Base-by-base conservation (phyloP, 2,329 filamentous ascomycete species). In the Corynespora cassiicola region DNA sequence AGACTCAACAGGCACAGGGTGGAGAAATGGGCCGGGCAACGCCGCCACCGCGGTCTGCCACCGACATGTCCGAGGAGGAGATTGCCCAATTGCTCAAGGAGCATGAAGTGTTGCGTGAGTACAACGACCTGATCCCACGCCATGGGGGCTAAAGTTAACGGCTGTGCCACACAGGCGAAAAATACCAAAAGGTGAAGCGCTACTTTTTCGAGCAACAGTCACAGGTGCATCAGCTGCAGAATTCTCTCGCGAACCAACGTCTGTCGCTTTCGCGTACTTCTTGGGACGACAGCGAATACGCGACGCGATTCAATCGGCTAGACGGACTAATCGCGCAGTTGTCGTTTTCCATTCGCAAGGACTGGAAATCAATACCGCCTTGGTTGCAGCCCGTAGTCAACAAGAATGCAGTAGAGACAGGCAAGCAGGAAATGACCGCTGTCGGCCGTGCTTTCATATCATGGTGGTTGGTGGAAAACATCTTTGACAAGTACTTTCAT, bases 181-280 rank as follows among this genome's bases (percentile, higher is more conserved):
- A 99, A 74, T 99, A 99, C 68, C 95, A 95, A 68, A 96, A 96
- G 65, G 92, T 99, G 41, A 99, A 99, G 75, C 85, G 90, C 39
- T 88, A 96, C 58, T 99, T 96, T 66, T 97, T 97, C 67, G 94
- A 97, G 50, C 86, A 95, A 56, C 87, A 86, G 52, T 79, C 84
- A 12, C 91, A 96, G 69, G 88, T 97, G 16, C 92, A 96, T 67
- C 87, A 94, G 58, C 79, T 99, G 12, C 94, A 99, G 67, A 97
- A 99, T 67, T 94, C 90, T n/a, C 82, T 99, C 36, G 94, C 94
- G 41, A 94, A 96, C 68, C 94, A 97, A 70, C 86, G 92, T 42
- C 85, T 99, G 68, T 94, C 94, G 3, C 87, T 95, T 64, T 97
- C 92, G 15, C 87, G 91, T 45, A 97, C 92, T 2, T 89, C 91